Evolutionary conservation across 257 asterid species (phyloP).

Genomic region (Anisodus tanguticus): DNA sequence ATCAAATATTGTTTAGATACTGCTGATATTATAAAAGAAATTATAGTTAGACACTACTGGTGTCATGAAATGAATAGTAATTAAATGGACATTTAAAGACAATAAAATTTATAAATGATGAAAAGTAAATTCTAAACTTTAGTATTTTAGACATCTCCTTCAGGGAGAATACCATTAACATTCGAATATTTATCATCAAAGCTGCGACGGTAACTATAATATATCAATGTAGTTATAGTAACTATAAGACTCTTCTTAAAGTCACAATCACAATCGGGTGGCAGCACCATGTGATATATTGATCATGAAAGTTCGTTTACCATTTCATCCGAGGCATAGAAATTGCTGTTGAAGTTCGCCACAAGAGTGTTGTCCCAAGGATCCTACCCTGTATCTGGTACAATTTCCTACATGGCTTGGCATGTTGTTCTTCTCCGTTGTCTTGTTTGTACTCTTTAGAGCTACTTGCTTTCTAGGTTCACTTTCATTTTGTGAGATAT

Average conservation of each 20-base stretch:
- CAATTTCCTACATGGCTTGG: background rate
- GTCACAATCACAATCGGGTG: slow-evolving; percentile 41
- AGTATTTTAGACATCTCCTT: no score
- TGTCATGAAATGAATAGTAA: no score
- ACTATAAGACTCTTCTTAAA: slow-evolving; percentile 65
- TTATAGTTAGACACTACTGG: no score
- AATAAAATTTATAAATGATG: no score
- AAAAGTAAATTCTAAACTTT: no score
- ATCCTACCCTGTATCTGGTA: background rate
- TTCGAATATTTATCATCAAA: no score
- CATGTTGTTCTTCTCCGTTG: background rate
- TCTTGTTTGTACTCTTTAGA: background rate
- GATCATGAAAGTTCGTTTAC: slow-evolving; percentile 22
- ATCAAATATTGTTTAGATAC: no score
- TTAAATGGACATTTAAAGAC: no score
- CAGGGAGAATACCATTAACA: no score
- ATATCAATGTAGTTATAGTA: no score
- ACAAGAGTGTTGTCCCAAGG: background rate
- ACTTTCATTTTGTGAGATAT: slow-evolving; percentile 21
- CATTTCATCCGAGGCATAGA: slow-evolving; percentile 6
- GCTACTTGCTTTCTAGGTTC: background rate
- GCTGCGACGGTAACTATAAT: no score
- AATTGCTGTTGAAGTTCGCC: background rate
- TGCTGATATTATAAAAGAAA: no score
- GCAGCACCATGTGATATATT: slow-evolving; percentile 21